Percentiles rank a stretch among this genome's conserved stretches.
These are phyloP conservation scores for Aegilops speltoides DNA, from an alignment of 176 grass and related monocot species.

Conservation along the genomic window DNA sequence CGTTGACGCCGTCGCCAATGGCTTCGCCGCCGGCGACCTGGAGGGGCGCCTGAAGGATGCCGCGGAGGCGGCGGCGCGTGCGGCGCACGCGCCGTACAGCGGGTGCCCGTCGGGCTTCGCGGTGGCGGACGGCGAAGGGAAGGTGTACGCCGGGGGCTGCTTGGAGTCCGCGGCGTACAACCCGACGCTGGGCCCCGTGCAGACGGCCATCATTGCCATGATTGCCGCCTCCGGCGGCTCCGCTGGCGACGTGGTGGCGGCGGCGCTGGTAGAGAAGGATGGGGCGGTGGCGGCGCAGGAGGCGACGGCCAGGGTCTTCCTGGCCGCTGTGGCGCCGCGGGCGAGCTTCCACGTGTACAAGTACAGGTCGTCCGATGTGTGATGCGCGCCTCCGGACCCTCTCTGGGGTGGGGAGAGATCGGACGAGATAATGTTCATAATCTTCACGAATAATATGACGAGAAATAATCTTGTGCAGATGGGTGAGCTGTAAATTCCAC, in stretches of 20 bases:
- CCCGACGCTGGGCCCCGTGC: constrained; percentile 82
- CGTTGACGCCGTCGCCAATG: constrained; percentile 28
- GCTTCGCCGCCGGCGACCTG: constrained; percentile 8
- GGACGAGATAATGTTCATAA: constrained; percentile 47
- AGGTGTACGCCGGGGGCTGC: constrained; percentile 70
- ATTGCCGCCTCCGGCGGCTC: constrained; percentile 27
- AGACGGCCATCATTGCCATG: constrained; percentile 83
- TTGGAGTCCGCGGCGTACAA: constrained; percentile 88
- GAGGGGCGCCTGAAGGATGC: constrained; percentile 48
- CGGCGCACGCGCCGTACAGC: constrained; percentile 84
- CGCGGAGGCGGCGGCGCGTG: constrained; percentile 59
- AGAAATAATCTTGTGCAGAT: constrained; percentile 28
- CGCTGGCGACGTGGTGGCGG: constrained; percentile 49
- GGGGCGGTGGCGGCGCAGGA: constrained; percentile 65
- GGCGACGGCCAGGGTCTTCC: constrained; percentile 73
- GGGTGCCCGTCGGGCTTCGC: constrained; percentile 72
- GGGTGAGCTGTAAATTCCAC: constrained; percentile 31
- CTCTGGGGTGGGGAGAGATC: constrained; percentile 18
- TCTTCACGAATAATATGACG: constrained; percentile 23
- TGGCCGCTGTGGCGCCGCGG: constrained; percentile 59
- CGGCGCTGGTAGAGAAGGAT: constrained; percentile 81
- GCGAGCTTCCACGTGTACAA: constrained; percentile 80
- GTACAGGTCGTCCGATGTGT: constrained; percentile 57
- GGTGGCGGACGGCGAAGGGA: constrained; percentile 63
- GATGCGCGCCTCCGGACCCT: constrained; percentile 8